Conservation (phyloP, 2,329 filamentous ascomycete genomes). For the Chaetoscypha palmicola region DNA sequence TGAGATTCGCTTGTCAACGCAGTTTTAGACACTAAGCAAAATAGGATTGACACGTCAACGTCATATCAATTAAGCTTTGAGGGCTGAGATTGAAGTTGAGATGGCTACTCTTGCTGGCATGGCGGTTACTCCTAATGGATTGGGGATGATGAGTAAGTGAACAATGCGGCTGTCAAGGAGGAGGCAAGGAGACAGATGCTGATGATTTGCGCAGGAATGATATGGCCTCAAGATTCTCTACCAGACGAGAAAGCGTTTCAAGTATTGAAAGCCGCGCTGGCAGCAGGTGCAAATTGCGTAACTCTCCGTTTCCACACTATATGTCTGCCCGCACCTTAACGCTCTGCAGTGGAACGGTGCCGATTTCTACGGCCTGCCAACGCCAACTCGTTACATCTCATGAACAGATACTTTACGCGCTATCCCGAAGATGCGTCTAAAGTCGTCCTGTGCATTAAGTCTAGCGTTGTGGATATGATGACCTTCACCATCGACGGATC, state of each 20-base stretch:
- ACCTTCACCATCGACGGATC: conserved; percentile 39
- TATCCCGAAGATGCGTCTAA: background rate
- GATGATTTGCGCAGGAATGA: too few relatives aligned
- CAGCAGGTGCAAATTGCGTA: background rate
- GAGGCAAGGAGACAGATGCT: too few relatives aligned
- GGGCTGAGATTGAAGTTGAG: too few relatives aligned
- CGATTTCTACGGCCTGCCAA: background rate
- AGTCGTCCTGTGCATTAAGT: conserved; percentile 40
- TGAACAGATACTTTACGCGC: background rate
- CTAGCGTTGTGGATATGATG: conserved; percentile 39
- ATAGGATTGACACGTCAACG: too few relatives aligned
- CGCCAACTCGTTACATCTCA: background rate
- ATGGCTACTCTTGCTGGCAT: too few relatives aligned
- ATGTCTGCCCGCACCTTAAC: background rate
- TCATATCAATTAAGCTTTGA: too few relatives aligned
- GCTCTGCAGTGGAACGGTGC: background rate
- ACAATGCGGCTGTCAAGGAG: too few relatives aligned
- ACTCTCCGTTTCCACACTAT: background rate
- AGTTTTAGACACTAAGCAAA: too few relatives aligned
- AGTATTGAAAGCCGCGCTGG: background rate
- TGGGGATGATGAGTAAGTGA: too few relatives aligned
- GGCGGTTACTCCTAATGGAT: too few relatives aligned
- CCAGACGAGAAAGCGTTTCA: background rate
- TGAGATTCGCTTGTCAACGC: too few relatives aligned
- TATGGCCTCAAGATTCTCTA: too few relatives aligned